phyloP scores from a whole-genome alignment of 78 protist species.

The Polysphondylium violaceum region DNA sequence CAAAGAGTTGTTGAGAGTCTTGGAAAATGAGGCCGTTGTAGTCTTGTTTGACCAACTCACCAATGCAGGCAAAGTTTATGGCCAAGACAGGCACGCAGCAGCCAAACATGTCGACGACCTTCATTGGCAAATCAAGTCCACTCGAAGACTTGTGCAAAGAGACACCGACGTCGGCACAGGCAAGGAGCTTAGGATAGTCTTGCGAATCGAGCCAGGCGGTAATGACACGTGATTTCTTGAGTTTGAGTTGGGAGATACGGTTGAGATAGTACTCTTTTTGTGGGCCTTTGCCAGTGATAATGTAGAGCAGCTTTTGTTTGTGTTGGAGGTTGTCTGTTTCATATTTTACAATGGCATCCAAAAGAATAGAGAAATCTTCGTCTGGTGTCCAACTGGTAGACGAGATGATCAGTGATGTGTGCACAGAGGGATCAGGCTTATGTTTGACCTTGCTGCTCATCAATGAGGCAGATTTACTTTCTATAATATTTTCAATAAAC shows the following conservation, averaged over 20 bases:
- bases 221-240: constrained; percentile 47
- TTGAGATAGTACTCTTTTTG: constrained; percentile 54
- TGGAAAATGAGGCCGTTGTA: constrained; percentile 78
- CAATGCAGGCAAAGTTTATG: constrained; percentile 73
- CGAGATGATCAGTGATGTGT: constrained; percentile 29
- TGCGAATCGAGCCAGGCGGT: constrained; percentile 83
- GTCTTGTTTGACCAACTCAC: constrained; percentile 81
- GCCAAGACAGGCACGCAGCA: constrained; percentile 94
- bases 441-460: neutral
- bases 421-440: too few species aligned
- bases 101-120: constrained; percentile 98
- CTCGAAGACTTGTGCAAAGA: constrained; percentile 94
- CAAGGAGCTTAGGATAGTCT: constrained; percentile 86
- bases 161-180: constrained; percentile 83
- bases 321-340: constrained; percentile 4
- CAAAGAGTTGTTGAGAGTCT: constrained; percentile 12
- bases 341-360: constrained; percentile 67
- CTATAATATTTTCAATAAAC: neutral
- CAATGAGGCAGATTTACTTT: neutral
- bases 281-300: constrained; percentile 94
- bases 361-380: constrained; percentile 92
- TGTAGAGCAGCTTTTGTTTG: constrained; percentile 12
- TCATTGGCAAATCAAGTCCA: constrained; percentile 99
- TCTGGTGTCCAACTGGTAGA: constrained; percentile 94
- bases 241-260: neutral